A percentile compares a stretch with the other conserved stretches of the same genome.
Conservation (phyloP, 495 filamentous ascomycete species). For the Tetracladium marchalianum region DNA sequence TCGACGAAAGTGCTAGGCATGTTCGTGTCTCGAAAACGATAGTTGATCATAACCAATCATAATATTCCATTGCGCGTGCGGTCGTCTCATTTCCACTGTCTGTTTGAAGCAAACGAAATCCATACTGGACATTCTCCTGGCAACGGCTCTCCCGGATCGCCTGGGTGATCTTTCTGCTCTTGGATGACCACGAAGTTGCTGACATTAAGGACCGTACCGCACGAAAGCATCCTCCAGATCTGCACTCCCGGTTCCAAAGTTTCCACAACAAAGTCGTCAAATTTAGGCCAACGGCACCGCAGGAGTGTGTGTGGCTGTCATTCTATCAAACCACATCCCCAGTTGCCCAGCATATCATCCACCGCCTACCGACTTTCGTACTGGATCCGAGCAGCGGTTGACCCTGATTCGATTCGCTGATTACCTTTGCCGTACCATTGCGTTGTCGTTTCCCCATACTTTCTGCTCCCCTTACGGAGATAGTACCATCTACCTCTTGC, state of each 20-base stretch:
- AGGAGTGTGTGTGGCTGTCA: background rate
- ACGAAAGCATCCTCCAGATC: background rate
- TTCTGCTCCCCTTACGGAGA: too few species aligned
- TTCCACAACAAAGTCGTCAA: background rate
- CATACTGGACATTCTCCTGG: background rate
- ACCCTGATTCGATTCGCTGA: too few species aligned
- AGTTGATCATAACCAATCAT: background rate
- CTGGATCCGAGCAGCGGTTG: too few species aligned
- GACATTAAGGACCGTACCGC: background rate
- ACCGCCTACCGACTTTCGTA: background rate
- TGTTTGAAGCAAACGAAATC: conserved; percentile 17
- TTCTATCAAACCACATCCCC: conserved; percentile 5
- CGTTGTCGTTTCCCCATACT: too few species aligned
- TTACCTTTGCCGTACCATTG: too few species aligned
- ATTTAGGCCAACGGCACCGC: background rate
- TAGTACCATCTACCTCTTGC: too few species aligned
- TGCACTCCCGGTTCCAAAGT: background rate
- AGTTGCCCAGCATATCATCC: conserved; percentile 4
- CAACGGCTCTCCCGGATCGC: conserved; percentile 6
- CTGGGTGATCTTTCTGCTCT: background rate
- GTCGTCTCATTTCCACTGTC: conserved; percentile 12
- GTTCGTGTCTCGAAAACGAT: conserved; percentile 3
- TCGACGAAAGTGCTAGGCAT: background rate
- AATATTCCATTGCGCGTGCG: background rate
- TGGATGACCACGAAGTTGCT: background rate